Evolutionary conservation across 2,329 filamentous ascomycete species (phyloP).

Genomic region (Phaeosphaeriaceae sp.): DNA sequence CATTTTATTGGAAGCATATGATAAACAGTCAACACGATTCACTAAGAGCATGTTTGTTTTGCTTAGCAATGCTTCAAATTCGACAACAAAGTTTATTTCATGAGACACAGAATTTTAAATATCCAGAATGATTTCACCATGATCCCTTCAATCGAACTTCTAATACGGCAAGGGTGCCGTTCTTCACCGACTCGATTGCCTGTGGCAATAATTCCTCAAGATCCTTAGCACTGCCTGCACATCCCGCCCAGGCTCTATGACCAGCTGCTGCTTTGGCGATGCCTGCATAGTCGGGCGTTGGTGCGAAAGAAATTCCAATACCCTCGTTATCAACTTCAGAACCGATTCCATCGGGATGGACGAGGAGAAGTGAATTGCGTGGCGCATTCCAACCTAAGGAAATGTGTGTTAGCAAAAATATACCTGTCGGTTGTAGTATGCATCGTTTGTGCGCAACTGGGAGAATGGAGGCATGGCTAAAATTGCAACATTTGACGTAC

Average conservation of each 20-base stretch:
- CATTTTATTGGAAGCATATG: too few species aligned
- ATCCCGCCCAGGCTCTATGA: background rate
- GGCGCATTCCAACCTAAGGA: constrained; percentile 1
- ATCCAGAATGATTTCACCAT: background rate
- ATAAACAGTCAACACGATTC: too few species aligned
- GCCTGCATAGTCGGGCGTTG: background rate
- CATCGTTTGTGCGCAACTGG: background rate
- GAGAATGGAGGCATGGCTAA: background rate
- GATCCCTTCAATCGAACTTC: background rate
- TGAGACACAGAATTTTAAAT: too few species aligned
- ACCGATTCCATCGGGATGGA: background rate
- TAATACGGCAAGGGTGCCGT: background rate
- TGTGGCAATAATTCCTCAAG: background rate
- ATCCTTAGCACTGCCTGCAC: background rate
- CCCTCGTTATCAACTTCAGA: background rate
- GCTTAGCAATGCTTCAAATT: too few species aligned
- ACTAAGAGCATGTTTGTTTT: too few species aligned
- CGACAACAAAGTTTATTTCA: too few species aligned
- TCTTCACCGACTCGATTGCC: background rate
- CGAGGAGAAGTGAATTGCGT: background rate
- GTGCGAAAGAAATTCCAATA: background rate
- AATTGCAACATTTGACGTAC: too few species aligned
- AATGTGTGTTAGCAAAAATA: background rate
- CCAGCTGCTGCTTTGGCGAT: background rate
- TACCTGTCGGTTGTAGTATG: too few species aligned